These are phyloP conservation scores for Cercospora citrullina DNA, from an alignment of 2,329 filamentous ascomycete genomes.

Conservation along the genomic window DNA sequence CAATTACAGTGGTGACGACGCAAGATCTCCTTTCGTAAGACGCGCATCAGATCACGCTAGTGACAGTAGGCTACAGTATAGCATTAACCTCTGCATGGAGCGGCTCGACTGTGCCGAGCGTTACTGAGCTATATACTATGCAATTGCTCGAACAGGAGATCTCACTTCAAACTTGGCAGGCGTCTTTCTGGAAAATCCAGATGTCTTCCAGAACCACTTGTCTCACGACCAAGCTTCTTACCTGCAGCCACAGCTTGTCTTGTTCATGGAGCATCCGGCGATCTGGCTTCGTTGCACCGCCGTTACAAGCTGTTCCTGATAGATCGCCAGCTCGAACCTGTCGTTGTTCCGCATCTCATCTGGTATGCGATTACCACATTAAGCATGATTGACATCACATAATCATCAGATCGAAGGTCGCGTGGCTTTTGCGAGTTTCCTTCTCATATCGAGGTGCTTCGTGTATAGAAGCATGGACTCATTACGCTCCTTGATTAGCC, in stretches of 20 bases:
- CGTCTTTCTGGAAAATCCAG: not conserved
- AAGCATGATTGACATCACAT: not conserved
- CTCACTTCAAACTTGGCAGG: not conserved
- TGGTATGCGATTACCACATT: not conserved
- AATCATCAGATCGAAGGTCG: too few relatives aligned
- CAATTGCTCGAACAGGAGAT: not conserved
- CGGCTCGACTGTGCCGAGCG: not conserved
- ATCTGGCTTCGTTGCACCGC: not conserved
- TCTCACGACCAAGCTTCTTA: not conserved
- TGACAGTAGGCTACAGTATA: not conserved
- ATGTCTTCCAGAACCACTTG: not conserved
- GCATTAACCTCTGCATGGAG: not conserved
- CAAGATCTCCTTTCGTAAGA: not conserved
- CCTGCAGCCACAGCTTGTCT: not conserved
- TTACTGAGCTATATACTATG: not conserved
- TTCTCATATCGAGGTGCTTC: not conserved
- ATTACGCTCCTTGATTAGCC: not conserved
- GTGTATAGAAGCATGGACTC: not conserved
- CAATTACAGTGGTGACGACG: not conserved
- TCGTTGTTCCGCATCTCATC: not conserved
- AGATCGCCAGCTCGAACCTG: not conserved
- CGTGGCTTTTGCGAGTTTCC: not conserved
- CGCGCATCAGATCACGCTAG: not conserved
- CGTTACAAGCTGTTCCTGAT: not conserved
- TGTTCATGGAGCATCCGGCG: not conserved